Evolutionary conservation across 1,284 basidiomycete species (phyloP), one percentile per base, ranked within the genome.

Genomic region (Sphagnurus paluster): DNA sequence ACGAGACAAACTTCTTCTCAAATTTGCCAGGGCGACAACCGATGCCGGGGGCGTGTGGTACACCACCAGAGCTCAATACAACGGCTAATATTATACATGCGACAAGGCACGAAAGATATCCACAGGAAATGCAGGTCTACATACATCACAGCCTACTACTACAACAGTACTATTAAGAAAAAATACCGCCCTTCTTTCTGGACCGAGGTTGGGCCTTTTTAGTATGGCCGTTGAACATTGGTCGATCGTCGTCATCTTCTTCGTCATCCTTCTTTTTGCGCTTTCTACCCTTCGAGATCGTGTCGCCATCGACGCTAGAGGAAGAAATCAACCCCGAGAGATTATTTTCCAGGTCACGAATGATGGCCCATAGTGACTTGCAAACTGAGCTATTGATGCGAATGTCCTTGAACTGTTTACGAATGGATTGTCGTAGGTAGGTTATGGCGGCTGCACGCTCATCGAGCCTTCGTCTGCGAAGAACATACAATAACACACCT

Each of bases 1-100:
- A 56, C 73, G 87, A 36, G 93, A 97, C 59, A 92, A 86, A 64
- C 62, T 96, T 50, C 69, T 96, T 26, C 77, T 91, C 36, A 96
- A 93, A 67, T 90, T 87, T 62, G 88, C 91, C 20, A 73, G 93
- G 37, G 80, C 87, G 3, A 77, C 85, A 29, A 89, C 84, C 46
- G 86, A 88, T 43, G 56, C 71, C 0, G 73, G 80, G 28, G 82
- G 84, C n/a, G 62, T 78, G 41, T 87, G 77, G 74, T 91, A 90
- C 61, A 88, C 84, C 1, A 74, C 84, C 2, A 69, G 87, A 52
- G 75, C 75, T 26, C 74, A 75, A 54, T 77, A 75, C 54, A 73
- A 60, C 54, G 70, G 67, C n/a, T 75, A 46, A 58, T 14, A 30
- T 25, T 37, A 7, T 36, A 26, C 32, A 36, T 30, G 19, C 14